Evolutionary conservation across 257 asterid genomes (phyloP).

Genomic region (Cynanchum wilfordii): DNA sequence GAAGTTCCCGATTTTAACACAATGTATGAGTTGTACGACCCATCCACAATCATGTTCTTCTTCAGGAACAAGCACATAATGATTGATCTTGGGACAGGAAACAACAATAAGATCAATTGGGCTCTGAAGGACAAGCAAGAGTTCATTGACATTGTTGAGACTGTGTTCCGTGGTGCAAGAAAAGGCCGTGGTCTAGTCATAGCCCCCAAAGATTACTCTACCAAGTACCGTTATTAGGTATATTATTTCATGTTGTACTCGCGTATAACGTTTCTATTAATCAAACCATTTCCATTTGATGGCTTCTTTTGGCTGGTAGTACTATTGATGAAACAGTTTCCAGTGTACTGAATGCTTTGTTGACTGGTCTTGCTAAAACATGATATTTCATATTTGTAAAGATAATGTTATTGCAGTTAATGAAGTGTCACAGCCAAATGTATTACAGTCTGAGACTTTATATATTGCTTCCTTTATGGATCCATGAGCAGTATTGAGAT

Average conservation of each 20-base stretch:
- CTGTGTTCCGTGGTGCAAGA: conserved; percentile 92
- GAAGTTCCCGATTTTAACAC: conserved; percentile 96
- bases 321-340: not conserved
- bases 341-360: not conserved
- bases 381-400: not conserved
- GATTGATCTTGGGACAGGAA: conserved; percentile 97
- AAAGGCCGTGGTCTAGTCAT: conserved; percentile 92
- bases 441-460: not conserved
- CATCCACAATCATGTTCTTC: conserved; percentile 88
- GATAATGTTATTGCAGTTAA: not conserved
- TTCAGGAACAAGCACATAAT: conserved; percentile 97
- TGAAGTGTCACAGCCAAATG: not conserved
- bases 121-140: conserved; percentile 96
- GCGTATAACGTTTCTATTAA: not conserved
- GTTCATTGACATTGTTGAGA: conserved; percentile 92
- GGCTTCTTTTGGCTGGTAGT: too few relatives aligned
- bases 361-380: not conserved
- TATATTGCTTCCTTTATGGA: too few relatives aligned
- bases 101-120: conserved; percentile 54
- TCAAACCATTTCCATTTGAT: not conserved
- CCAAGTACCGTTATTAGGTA: conserved; percentile 73
- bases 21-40: conserved; percentile 92
- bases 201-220: conserved; percentile 98
- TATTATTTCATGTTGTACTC: not conserved
- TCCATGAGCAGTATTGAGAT: too few relatives aligned